A percentile compares a stretch with the other conserved stretches of the same genome.
Conservation (phyloP, 2,329 filamentous ascomycete species). For the Botrytis fragariae region DNA sequence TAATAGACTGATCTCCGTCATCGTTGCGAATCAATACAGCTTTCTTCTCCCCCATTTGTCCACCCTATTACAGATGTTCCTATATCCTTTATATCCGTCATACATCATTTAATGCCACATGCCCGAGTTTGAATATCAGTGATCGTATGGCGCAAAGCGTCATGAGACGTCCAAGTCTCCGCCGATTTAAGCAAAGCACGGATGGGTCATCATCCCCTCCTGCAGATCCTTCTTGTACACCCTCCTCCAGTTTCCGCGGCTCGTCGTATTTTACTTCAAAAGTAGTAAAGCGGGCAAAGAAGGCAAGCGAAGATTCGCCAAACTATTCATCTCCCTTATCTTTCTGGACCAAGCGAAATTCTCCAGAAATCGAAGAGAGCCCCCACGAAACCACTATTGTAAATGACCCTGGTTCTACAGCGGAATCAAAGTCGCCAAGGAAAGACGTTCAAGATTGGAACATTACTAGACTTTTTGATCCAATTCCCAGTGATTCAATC, state of each 20-base stretch:
- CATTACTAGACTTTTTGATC: conserved; percentile 16
- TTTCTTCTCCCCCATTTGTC: not conserved
- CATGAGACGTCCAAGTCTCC: conserved; percentile 10
- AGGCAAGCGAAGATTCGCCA: conserved; percentile 8
- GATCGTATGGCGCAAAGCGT: not conserved
- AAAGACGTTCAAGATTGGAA: conserved; percentile 20
- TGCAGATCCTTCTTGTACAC: not conserved
- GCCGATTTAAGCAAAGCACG: not conserved
- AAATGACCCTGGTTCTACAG: not conserved
- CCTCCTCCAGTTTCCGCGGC: not conserved
- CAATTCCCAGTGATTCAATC: not conserved
- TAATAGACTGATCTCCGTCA: not conserved
- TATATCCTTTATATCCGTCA: not conserved
- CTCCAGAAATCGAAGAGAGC: not conserved
- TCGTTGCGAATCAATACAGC: not conserved
- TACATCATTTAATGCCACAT: not conserved
- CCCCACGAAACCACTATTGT: not conserved
- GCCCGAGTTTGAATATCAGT: not conserved
- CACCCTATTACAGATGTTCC: not conserved
- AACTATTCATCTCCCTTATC: not conserved
- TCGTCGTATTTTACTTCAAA: conserved; percentile 13
- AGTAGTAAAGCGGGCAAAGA: not conserved
- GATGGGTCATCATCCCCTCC: conserved; percentile 9
- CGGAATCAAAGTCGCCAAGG: not conserved
- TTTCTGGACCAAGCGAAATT: conserved; percentile 8